Percentiles rank a stretch among this genome's conserved stretches.
Conservation (phyloP, 352 stramenopile species). For the Pythium brachiatum region DNA sequence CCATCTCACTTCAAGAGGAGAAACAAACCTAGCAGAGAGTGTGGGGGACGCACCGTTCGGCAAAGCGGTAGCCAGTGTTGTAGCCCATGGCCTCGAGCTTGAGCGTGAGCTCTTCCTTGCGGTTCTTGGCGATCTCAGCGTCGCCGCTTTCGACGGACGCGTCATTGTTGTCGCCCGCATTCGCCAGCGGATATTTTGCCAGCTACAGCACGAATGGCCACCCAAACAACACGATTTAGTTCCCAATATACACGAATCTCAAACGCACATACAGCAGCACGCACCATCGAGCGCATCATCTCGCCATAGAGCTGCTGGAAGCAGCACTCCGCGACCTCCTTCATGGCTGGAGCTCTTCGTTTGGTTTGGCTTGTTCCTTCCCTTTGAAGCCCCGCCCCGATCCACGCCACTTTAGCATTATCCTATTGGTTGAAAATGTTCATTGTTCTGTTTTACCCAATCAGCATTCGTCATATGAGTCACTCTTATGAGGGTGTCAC, state of each 20-base stretch:
- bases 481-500: conserved; percentile 11
- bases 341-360: conserved; percentile 38
- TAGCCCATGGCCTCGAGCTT: conserved; percentile 87
- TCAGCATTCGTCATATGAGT: not conserved
- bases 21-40: not conserved
- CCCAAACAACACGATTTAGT: not conserved
- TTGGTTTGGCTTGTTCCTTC: not conserved
- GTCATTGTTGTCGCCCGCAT: conserved; percentile 21
- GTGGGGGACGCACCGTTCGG: conserved; percentile 42
- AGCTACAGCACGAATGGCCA: conserved; percentile 36
- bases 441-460: conserved; percentile 7
- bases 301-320: conserved; percentile 88
- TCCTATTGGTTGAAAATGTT: conserved; percentile 8
- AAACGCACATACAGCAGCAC: conserved; percentile 8
- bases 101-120: conserved; percentile 73
- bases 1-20: not conserved
- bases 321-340: conserved; percentile 83
- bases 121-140: conserved; percentile 48
- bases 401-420: not conserved
- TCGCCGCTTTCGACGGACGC: conserved; percentile 32
- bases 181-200: conserved; percentile 55
- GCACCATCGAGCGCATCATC: conserved; percentile 83
- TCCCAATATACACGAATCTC: not conserved
- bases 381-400: conserved; percentile 3
- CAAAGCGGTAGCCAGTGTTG: conserved; percentile 84